These are phyloP conservation scores for Oryza nivara DNA, from an alignment of 176 grass and related monocot genomes.

Conservation along the genomic window DNA sequence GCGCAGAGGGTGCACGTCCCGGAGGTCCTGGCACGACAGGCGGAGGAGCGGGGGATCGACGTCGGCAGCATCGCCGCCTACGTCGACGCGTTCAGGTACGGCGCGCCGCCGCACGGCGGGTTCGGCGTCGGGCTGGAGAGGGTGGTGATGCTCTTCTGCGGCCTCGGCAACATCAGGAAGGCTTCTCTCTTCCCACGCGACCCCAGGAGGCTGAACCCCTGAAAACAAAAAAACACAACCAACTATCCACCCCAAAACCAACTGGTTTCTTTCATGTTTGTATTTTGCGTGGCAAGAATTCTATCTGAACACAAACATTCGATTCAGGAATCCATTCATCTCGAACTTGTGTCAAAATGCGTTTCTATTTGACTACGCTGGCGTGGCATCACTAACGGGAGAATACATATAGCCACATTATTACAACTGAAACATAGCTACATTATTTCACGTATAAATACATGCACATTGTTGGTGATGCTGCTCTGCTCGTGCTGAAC, in stretches of 20 bases:
- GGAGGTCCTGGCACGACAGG: constrained; percentile 52
- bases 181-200: constrained; percentile 81
- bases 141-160: constrained; percentile 82
- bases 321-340: neutral
- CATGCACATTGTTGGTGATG: neutral
- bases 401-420: neutral
- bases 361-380: neutral
- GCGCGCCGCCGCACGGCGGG: constrained; percentile 71
- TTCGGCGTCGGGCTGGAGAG: constrained; percentile 76
- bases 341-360: neutral
- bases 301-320: neutral
- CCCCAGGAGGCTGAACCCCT: constrained; percentile 57
- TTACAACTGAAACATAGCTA: constrained; percentile 3
- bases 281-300: neutral
- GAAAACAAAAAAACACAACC: too few relatives aligned
- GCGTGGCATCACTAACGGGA: neutral
- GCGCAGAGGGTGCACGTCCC: constrained; percentile 68
- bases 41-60: constrained; percentile 58
- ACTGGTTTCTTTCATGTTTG: neutral
- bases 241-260: too few relatives aligned
- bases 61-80: constrained; percentile 56
- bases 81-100: constrained; percentile 69
- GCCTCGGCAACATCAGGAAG: constrained; percentile 65
- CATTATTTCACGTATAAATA: constrained; percentile 22
- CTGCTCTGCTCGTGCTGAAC: constrained; percentile 3